Conservation (phyloP, 345 rosid genomes). For the Gossypium anomalum region DNA sequence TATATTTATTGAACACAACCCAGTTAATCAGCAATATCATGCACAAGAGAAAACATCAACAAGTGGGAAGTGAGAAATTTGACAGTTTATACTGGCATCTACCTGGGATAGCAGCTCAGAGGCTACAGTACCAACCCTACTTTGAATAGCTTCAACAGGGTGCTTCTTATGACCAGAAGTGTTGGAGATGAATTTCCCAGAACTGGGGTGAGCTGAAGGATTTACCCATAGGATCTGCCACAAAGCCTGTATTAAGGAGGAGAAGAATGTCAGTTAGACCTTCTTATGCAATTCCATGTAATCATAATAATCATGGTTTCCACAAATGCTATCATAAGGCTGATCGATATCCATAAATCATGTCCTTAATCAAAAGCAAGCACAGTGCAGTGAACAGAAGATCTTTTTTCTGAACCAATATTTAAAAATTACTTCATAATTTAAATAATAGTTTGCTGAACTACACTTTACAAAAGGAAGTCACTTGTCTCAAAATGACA, state of each 20-base stretch:
- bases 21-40: not conserved
- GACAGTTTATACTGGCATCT: constrained; percentile 16
- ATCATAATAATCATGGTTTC: not conserved
- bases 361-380: constrained; percentile 7
- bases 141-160: constrained; percentile 59
- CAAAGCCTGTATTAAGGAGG: constrained; percentile 49
- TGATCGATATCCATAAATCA: not conserved
- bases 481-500: constrained; percentile 82
- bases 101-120: constrained; percentile 97
- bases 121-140: constrained; percentile 65
- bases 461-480: not conserved
- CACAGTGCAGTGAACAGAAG: not conserved
- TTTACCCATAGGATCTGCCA: constrained; percentile 93
- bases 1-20: not conserved
- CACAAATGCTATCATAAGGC: constrained; percentile 5
- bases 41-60: not conserved
- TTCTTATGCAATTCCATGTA: not conserved
- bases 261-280: not conserved
- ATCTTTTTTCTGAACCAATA: not conserved
- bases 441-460: not conserved
- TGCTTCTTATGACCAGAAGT: constrained; percentile 39
- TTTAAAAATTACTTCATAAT: not conserved
- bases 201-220: constrained; percentile 48
- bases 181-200: constrained; percentile 40
- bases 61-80: constrained; percentile 9